phyloP scores from a whole-genome alignment of 257 asterid genomes.

The Jacaranda mimosifolia region DNA sequence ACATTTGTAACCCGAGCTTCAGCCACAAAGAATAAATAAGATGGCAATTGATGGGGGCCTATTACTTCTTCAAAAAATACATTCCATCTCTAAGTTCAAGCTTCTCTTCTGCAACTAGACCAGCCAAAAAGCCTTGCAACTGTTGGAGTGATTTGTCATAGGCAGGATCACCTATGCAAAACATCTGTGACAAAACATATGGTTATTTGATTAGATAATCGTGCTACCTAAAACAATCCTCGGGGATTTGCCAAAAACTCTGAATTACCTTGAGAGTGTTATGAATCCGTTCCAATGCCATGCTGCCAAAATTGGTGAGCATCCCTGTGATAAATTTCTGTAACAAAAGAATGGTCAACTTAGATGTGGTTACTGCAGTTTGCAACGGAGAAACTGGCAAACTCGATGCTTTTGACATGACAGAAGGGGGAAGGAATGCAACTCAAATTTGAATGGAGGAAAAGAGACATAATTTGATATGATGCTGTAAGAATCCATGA shows the following conservation, averaged over 20 bases:
- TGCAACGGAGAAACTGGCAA: background rate
- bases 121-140: constrained; percentile 86
- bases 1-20: background rate
- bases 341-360: constrained; percentile 32
- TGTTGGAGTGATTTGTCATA: constrained; percentile 97
- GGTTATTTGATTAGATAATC: constrained; percentile 14
- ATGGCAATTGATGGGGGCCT: background rate
- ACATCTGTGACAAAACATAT: constrained; percentile 66
- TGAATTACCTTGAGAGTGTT: constrained; percentile 87
- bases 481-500: background rate
- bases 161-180: constrained; percentile 87
- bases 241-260: background rate
- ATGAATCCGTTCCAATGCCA: constrained; percentile 97
- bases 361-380: background rate
- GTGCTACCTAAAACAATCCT: background rate
- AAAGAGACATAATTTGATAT: background rate
- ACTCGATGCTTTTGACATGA: background rate
- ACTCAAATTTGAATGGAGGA: background rate
- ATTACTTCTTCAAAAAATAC: constrained; percentile 76
- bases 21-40: background rate
- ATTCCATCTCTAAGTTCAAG: constrained; percentile 78
- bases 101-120: constrained; percentile 94
- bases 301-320: constrained; percentile 97
- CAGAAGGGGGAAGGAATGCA: background rate
- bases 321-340: constrained; percentile 94